Evolutionary conservation across 805 yeast genomes (phyloP).

Genomic region (Starmerella khaoyaiensis): DNA sequence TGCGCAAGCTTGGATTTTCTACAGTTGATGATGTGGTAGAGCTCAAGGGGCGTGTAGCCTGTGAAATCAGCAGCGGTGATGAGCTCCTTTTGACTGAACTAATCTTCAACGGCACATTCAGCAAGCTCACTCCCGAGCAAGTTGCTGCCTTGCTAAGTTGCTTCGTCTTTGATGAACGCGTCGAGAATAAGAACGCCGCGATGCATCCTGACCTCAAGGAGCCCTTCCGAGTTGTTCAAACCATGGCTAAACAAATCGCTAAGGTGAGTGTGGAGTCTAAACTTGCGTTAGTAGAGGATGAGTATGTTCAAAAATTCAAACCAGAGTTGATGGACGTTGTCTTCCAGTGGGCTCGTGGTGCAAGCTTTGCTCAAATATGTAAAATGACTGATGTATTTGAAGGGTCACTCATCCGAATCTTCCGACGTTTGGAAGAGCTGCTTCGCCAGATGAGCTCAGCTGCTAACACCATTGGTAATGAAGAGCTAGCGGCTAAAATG

Average conservation of each 20-base stretch:
- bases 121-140: conserved; percentile 74
- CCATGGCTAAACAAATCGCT: conserved; percentile 84
- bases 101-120: conserved; percentile 90
- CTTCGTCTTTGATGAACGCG: conserved; percentile 92
- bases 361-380: conserved; percentile 89
- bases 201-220: conserved; percentile 83
- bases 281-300: conserved; percentile 79
- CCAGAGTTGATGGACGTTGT: conserved; percentile 96
- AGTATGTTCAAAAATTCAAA: conserved; percentile 81
- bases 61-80: conserved; percentile 62
- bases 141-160: conserved; percentile 86
- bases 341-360: conserved; percentile 92
- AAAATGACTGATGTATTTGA: conserved; percentile 98
- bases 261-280: conserved; percentile 81
- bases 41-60: conserved; percentile 83
- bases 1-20: conserved; percentile 82
- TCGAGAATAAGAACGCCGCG: conserved; percentile 63
- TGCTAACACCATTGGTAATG: conserved; percentile 88
- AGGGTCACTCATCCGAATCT: conserved; percentile 89
- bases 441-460: conserved; percentile 81
- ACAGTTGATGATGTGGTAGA: conserved; percentile 82
- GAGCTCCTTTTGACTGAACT: conserved; percentile 89
- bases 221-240: conserved; percentile 76
- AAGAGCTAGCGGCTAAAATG: conserved; percentile 77
- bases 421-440: conserved; percentile 87